Evolutionary conservation across 169 alveolate species (phyloP).

Genomic region (Eimeria praecox): DNA sequence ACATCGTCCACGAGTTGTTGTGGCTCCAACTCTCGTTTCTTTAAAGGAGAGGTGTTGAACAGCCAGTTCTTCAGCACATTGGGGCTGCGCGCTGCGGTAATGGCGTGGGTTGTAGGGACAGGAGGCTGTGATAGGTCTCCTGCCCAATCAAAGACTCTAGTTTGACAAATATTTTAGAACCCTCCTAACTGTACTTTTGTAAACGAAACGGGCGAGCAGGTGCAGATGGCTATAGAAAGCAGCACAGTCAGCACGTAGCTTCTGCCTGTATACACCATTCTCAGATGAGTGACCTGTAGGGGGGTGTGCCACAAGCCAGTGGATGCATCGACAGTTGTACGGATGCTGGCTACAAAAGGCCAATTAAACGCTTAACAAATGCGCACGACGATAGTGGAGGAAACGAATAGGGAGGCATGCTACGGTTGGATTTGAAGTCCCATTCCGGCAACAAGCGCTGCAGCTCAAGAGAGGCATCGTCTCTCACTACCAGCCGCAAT

Average conservation of each 20-base stretch:
- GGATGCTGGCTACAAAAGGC: not conserved
- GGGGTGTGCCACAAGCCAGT: not conserved
- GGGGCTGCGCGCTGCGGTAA: slow-evolving; percentile 6
- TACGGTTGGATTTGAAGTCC: not conserved
- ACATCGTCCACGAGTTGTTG: not conserved
- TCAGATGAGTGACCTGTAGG: not conserved
- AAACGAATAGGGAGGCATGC: not conserved
- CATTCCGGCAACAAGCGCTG: not conserved
- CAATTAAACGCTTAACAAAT: not conserved
- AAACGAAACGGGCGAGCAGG: not conserved
- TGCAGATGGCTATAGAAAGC: not conserved
- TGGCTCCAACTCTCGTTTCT: not conserved
- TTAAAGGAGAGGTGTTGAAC: not conserved
- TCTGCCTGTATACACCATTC: not conserved
- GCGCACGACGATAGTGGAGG: not conserved
- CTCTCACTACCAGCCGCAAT: not conserved
- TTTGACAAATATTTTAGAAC: not conserved
- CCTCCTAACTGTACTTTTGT: not conserved
- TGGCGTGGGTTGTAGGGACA: not conserved
- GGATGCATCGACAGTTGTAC: not conserved
- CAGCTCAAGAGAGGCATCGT: not conserved
- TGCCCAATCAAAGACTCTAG: not conserved
- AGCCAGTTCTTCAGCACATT: not conserved
- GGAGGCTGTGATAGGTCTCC: not conserved
- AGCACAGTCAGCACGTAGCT: not conserved